Conservation (phyloP, 2,329 filamentous ascomycete genomes). For the Diaporthe citri region DNA sequence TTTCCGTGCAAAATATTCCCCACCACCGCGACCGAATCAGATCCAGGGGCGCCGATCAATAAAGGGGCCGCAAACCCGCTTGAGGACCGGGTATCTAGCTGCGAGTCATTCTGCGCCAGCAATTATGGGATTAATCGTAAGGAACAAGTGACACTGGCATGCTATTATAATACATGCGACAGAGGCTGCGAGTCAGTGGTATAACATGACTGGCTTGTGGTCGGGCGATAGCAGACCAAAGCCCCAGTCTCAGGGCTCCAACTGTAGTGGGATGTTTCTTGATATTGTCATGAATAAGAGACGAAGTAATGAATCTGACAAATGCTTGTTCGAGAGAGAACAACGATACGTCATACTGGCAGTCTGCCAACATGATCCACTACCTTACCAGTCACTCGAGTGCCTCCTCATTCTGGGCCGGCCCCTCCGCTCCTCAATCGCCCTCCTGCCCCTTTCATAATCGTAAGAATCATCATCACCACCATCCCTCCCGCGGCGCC, state of each 20-base stretch:
- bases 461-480: constrained; percentile 29
- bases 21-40: not conserved
- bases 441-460: constrained; percentile 24
- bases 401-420: constrained; percentile 36
- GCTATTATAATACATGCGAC: not conserved
- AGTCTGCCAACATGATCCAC: not conserved
- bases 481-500: not conserved
- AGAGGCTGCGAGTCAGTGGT: not conserved
- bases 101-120: not conserved
- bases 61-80: not conserved
- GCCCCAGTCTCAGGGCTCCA: not conserved
- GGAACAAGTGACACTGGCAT: not conserved
- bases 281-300: not conserved
- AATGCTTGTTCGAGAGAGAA: not conserved
- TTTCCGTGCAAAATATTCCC: not conserved
- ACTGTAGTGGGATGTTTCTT: not conserved
- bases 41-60: not conserved
- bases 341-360: not conserved
- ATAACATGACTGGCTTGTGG: not conserved
- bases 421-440: constrained; percentile 20
- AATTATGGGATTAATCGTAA: not conserved
- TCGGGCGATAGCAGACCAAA: not conserved
- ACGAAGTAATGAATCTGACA: not conserved
- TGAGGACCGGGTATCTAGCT: not conserved
- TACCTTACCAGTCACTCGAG: constrained; percentile 38